Conservation (phyloP, 495 filamentous ascomycete species). For the Daldinia loculata region DNA sequence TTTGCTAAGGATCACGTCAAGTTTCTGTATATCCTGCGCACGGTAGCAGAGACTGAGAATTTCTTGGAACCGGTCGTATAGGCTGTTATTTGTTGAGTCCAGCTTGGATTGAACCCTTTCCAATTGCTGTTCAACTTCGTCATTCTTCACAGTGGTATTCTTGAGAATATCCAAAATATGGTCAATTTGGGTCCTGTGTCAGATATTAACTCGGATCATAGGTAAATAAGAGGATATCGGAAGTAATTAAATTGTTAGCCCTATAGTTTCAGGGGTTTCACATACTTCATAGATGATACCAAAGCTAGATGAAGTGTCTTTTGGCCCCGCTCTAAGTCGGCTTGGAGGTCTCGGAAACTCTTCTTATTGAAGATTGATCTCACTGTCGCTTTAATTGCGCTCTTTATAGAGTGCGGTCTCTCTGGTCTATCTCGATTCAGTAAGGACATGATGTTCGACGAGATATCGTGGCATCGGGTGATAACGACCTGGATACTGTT, state of each 20-base stretch:
- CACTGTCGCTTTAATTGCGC: background rate
- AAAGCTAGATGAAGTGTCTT: background rate
- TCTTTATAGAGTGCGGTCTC: background rate
- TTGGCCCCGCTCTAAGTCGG: background rate
- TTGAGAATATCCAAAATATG: background rate
- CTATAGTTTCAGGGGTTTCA: background rate
- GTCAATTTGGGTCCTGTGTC: background rate
- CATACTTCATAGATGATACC: background rate
- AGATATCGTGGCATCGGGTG: background rate
- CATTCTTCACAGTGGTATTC: background rate
- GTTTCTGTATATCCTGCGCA: background rate
- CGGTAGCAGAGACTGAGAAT: background rate
- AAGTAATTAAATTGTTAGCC: background rate
- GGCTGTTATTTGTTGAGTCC: background rate
- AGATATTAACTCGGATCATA: background rate
- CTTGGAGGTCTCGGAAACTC: background rate
- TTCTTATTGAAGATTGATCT: background rate
- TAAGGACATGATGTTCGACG: background rate
- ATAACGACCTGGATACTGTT: background rate
- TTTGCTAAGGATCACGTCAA: background rate
- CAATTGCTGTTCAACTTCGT: background rate
- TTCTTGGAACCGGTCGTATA: background rate
- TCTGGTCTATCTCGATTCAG: background rate
- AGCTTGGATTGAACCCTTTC: background rate
- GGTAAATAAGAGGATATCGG: background rate